These are phyloP conservation scores for Castanospermum australe DNA, from an alignment of 306 rosid genomes.

Conservation along the genomic window DNA sequence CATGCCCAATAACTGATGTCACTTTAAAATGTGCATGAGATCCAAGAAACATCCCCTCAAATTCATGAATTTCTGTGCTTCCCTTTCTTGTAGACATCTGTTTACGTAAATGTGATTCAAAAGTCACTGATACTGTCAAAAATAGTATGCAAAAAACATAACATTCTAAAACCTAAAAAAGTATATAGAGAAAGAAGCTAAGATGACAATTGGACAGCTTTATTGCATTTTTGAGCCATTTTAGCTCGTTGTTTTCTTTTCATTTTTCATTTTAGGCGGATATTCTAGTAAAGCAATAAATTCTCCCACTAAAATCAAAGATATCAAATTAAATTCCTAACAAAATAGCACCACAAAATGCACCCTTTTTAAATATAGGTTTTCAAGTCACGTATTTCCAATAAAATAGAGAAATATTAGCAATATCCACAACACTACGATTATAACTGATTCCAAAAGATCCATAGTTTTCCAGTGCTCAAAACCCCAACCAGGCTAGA, in stretches of 20 bases:
- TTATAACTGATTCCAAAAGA: background rate
- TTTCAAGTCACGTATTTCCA: background rate
- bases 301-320: background rate
- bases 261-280: background rate
- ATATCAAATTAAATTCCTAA: background rate
- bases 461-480: background rate
- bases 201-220: background rate
- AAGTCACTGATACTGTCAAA: conserved; percentile 6
- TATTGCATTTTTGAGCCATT: background rate
- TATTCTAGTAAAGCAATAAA: background rate
- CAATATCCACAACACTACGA: background rate
- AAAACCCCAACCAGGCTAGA: background rate
- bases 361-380: background rate
- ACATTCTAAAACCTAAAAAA: conserved; percentile 1
- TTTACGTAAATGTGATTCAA: conserved; percentile 17
- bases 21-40: conserved; percentile 63
- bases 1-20: conserved; percentile 94
- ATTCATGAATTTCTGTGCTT: conserved; percentile 88
- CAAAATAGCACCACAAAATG: background rate
- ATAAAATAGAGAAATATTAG: background rate
- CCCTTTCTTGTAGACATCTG: conserved; percentile 91
- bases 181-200: background rate
- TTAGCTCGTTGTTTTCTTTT: background rate
- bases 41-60: conserved; percentile 70
- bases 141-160: background rate